phyloP scores from a whole-genome alignment of 106 monocot species.

The Apostasia ramifera region DNA sequence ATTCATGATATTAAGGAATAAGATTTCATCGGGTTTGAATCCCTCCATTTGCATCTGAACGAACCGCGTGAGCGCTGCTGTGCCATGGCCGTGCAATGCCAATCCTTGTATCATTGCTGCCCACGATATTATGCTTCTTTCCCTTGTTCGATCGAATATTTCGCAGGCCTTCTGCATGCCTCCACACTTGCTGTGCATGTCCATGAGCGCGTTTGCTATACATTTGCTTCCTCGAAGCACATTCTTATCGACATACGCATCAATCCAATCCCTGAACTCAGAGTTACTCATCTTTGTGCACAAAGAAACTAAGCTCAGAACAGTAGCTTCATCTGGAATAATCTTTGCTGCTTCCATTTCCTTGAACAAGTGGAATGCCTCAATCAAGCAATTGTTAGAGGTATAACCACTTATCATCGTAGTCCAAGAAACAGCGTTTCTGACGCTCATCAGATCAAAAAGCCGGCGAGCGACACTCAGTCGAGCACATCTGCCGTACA shows the following conservation, averaged over 20 bases:
- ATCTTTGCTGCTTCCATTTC: slow-evolving; percentile 9
- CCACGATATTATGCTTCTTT: slow-evolving; percentile 24
- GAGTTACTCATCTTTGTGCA: slow-evolving; percentile 16
- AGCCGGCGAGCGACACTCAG: background rate
- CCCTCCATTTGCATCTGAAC: slow-evolving; percentile 36
- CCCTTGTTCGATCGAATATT: slow-evolving; percentile 15
- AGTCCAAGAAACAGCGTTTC: slow-evolving; percentile 23
- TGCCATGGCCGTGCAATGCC: slow-evolving; percentile 23
- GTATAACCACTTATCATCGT: slow-evolving; percentile 22
- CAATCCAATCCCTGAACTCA: slow-evolving; percentile 10
- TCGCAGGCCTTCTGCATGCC: slow-evolving; percentile 11
- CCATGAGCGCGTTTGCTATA: slow-evolving; percentile 24
- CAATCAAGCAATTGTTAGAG: background rate
- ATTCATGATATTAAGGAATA: slow-evolving; percentile 16
- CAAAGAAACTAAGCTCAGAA: slow-evolving; percentile 15
- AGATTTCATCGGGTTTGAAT: slow-evolving; percentile 18
- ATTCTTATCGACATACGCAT: slow-evolving; percentile 8
- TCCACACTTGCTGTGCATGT: slow-evolving; percentile 31
- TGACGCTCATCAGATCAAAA: slow-evolving; percentile 7
- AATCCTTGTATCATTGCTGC: slow-evolving; percentile 25
- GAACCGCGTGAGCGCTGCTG: slow-evolving; percentile 27
- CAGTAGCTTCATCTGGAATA: slow-evolving; percentile 18
- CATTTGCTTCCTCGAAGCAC: background rate
- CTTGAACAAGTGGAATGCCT: slow-evolving; percentile 19
- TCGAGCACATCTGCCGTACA: slow-evolving; percentile 20